phyloP scores from a whole-genome alignment of 768 basidiomycete species.

The Podaxis sp. region DNA sequence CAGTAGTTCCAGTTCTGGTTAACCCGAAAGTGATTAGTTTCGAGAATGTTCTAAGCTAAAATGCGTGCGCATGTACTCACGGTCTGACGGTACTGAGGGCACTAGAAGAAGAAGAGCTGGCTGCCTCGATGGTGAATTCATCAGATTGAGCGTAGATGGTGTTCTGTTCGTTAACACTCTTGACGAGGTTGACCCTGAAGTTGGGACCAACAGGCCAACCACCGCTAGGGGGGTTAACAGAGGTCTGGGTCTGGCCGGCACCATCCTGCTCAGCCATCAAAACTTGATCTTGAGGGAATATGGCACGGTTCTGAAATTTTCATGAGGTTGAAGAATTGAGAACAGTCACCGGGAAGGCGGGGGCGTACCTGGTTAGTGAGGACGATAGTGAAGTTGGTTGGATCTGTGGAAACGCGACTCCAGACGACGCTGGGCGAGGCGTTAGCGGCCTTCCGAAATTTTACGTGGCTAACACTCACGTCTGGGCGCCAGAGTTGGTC shows the following conservation, averaged over 20 bases:
- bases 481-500: constrained; percentile 53
- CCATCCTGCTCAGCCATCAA: constrained; percentile 58
- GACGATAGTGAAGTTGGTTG: constrained; percentile 63
- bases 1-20: constrained; percentile 13
- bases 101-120: constrained; percentile 21
- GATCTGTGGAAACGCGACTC: constrained; percentile 66
- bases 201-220: constrained; percentile 63
- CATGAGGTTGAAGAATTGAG: constrained; percentile 3
- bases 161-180: constrained; percentile 40
- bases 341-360: not conserved
- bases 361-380: constrained; percentile 59
- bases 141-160: constrained; percentile 70
- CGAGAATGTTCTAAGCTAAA: not conserved
- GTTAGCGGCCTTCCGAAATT: not conserved
- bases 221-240: constrained; percentile 52
- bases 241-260: constrained; percentile 28
- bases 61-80: constrained; percentile 20
- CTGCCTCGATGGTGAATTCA: constrained; percentile 47
- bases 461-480: constrained; percentile 26
- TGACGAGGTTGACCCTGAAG: constrained; percentile 75
- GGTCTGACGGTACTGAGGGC: constrained; percentile 14
- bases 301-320: constrained; percentile 30
- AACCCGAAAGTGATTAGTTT: not conserved
- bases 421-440: constrained; percentile 46
- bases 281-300: constrained; percentile 41